phyloP scores from a whole-genome alignment of 2,329 filamentous ascomycete species.

The Trichophyton equinum region DNA sequence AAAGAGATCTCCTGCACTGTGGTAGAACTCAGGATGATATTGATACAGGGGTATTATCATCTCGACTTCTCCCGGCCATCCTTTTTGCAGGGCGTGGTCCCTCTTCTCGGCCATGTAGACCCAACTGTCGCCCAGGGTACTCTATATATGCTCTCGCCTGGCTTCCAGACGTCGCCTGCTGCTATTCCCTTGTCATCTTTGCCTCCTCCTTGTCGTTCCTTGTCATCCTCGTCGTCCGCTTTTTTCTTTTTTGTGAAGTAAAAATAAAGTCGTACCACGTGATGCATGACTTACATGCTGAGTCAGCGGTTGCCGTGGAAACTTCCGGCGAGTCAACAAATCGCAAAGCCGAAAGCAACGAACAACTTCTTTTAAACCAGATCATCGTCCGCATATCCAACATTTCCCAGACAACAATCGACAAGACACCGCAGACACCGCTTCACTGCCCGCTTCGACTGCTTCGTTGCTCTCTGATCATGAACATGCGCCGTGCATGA shows the following conservation, averaged over 20 bases:
- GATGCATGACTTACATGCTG: conserved; percentile 10
- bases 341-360: conserved; percentile 1
- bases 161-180: too few species aligned
- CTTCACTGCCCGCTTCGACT: background rate
- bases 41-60: background rate
- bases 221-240: background rate
- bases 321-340: conserved; percentile 23
- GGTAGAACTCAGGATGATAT: background rate
- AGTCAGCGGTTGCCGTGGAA: conserved; percentile 28
- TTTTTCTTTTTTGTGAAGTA: background rate
- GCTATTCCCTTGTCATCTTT: too few species aligned
- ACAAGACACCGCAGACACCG: background rate
- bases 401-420: background rate
- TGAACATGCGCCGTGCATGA: conserved; percentile 6
- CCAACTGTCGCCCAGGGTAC: too few species aligned
- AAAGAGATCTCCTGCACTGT: too few species aligned
- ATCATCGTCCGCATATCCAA: conserved; percentile 4
- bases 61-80: too few species aligned
- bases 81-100: background rate
- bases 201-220: background rate
- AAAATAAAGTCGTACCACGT: background rate
- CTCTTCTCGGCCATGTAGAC: background rate
- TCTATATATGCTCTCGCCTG: too few species aligned
- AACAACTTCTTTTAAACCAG: background rate
- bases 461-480: background rate